Base-by-base conservation (phyloP, 352 stramenopile genomes). In the Pythium phragmitis region DNA sequence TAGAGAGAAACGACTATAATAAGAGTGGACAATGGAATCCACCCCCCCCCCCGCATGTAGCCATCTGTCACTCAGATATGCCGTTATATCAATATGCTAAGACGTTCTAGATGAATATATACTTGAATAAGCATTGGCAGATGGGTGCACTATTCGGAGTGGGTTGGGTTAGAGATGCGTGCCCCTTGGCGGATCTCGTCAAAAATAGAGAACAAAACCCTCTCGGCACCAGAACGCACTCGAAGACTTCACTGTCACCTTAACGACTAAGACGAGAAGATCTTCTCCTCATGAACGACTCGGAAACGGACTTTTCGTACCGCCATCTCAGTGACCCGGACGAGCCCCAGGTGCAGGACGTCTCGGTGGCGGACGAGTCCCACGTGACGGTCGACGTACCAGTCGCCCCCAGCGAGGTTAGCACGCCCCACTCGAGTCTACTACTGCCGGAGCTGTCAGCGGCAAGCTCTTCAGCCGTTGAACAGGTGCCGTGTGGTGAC, bases 291-390 rank as follows among this genome's bases (percentile, higher is more conserved):
- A 63, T 63, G 57, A 46, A 19, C 30, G 57, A 64, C 36, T 36
- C 57, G 21, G 59, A 72, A 33, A 41, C 30, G 14, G 66, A 72
- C 33, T 68, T 68, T 37, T 64, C 66, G 13, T 73, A 73, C 30
- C 67, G 67, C 50, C 51, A 73, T 42, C 46, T 73, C 9, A 73
- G 48, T 50, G 67, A 73, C 43, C 7, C 28, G 12, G 67, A 69
- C 28, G 66, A 73, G 4, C 34, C 43, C n/a, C 60, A 53, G 6
- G 19, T 48, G 37, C 65, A 72, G 23, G 58, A 64, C n/a, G 34
- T 23, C 4, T 46, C 52, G 26, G 19, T 23, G 5, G 33, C n/a
- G 9, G 56, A 63, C 57, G 57, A 56, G 33, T 63, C 57, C 4
- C 57, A 50, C 45, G 49, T 66, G 33, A 63, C 60, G 1, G 43